Base-by-base conservation (phyloP, 1,284 basidiomycete species). In the Cystobasidium slooffiae region DNA sequence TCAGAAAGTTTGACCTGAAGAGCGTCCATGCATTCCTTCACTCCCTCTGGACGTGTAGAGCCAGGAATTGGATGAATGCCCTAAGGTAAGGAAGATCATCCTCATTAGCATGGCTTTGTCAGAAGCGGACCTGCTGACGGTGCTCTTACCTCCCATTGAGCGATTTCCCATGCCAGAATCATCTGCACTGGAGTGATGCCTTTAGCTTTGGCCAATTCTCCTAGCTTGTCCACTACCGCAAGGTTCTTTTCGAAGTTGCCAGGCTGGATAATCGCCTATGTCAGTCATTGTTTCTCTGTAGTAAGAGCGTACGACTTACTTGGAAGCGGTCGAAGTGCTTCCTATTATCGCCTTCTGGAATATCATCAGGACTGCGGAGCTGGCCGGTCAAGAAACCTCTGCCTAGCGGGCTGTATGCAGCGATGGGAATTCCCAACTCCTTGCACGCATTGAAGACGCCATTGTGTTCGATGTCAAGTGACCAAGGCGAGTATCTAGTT, bases 361-460 rank as follows among this genome's bases (percentile, higher is more conserved):
- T 85, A 77, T 89, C 88, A 37, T 85, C 84, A 2, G 82, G 81
- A 8, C 83, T 84, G 81, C 84, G 85, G 78, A 85, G 84, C 78
- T 81, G 81, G 0, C 89, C 89, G 0, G 88, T 88, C 31, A 91
- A 78, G 63, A 91, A 78, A 0, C 90, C 90, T 14, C 88, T 83
- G 4, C 88, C 88, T 14, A 90, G 83, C 0, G 88, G 88, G n/a
- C 85, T 85, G 79, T 90, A 90, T 3, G 88, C 88, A 10, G 89
- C 83, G 63, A 91, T 83, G 18, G 88, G 83, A 47, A 87, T 82
- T 1, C 83, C 82, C 18, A 86, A 83, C 74, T 87, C 85, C 41
- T 84, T 82, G 77, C 82, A 84, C 22, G 79, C 82, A 0, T 77
- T 76, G 62, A 83, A 67, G 20, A 83, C 84, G 16, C 83, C 83